Evolutionary conservation across 176 grass and related monocot genomes (phyloP), one percentile per base, ranked within the genome.

Genomic region (Aegilops tauschii): DNA sequence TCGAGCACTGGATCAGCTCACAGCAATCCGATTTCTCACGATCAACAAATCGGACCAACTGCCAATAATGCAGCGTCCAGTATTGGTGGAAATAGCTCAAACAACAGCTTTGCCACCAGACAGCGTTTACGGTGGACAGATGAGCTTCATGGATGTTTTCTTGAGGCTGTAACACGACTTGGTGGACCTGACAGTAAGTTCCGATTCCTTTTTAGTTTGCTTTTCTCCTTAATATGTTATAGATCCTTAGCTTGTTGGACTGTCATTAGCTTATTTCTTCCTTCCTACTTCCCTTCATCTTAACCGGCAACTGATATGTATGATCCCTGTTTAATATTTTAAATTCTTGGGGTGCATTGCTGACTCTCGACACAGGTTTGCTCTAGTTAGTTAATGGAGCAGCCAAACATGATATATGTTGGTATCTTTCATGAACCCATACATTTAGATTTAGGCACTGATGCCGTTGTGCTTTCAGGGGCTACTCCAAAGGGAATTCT

Each of bases 51-150:
- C 9, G 54, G 73, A 40, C 28, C 44, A 61, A 73, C 21, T 65
- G 73, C 54, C 21, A 73, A 79, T 29, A 77, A 83, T 79, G 69
- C 86, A 69, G 79, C 23, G 13, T 31, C 72, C 6, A 82, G 71
- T 49, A 73, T n/a, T 21, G 79, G 88, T 64, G 79, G 79, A 9
- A 72, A 82, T 32, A 83, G 35, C 66, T 59, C 56, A 21, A 78
- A 78, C 20, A 80, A 61, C 36, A 86, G 73, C 81, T 82, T 86
- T 67, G 84, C 88, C 40, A 29, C 72, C 28, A 86, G 88, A 44
- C 88, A 90, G 39, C 88, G 88, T 23, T 78, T 90, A 65, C 79
- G 88, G 29, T 90, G 88, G 88, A 90, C 84, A 65, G 73, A 90
- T 90, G 88, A 83, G 17, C 88, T 90, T 42, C 88, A 90, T 79